These are phyloP conservation scores for Microsporum ferrugineum DNA, from an alignment of 2,329 filamentous ascomycete species.

Conservation along the genomic window DNA sequence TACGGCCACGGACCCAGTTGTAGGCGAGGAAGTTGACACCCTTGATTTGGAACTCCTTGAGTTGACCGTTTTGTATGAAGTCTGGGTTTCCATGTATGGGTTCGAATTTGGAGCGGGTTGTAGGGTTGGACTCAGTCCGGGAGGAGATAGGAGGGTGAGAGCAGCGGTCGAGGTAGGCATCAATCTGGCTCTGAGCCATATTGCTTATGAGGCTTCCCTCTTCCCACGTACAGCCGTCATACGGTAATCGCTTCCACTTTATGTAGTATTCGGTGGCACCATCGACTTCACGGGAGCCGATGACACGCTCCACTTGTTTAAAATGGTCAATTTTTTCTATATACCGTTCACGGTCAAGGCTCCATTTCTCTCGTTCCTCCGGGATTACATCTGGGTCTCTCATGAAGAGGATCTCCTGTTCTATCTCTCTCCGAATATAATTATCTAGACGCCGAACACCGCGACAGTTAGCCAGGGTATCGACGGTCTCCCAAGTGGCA, in stretches of 20 bases:
- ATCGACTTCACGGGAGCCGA: constrained; percentile 68
- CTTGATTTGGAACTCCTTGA: constrained; percentile 85
- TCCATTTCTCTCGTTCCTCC: constrained; percentile 85
- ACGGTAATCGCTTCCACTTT: constrained; percentile 92
- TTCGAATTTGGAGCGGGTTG: constrained; percentile 61
- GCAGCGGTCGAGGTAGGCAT: constrained; percentile 76
- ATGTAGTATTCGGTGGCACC: constrained; percentile 79
- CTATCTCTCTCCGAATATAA: constrained; percentile 75
- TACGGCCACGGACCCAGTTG: constrained; percentile 89
- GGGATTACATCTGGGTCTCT: constrained; percentile 63
- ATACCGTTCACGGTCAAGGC: constrained; percentile 85
- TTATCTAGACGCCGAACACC: constrained; percentile 88
- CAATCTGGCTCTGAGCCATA: constrained; percentile 78
- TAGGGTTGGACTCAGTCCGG: constrained; percentile 59
- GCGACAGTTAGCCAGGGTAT: constrained; percentile 61
- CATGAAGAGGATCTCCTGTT: constrained; percentile 65
- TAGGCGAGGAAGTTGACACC: constrained; percentile 91
- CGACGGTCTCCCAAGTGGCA: constrained; percentile 82
- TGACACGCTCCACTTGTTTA: constrained; percentile 85
- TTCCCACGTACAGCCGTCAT: constrained; percentile 95
- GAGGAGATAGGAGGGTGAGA: constrained; percentile 72
- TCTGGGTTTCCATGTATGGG: constrained; percentile 68
- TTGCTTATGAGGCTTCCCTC: constrained; percentile 59
- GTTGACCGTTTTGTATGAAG: constrained; percentile 72
- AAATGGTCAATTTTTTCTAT: constrained; percentile 81